Evolutionary conservation across 805 yeast genomes (phyloP).

Genomic region (Kodamaea jinghongensis): DNA sequence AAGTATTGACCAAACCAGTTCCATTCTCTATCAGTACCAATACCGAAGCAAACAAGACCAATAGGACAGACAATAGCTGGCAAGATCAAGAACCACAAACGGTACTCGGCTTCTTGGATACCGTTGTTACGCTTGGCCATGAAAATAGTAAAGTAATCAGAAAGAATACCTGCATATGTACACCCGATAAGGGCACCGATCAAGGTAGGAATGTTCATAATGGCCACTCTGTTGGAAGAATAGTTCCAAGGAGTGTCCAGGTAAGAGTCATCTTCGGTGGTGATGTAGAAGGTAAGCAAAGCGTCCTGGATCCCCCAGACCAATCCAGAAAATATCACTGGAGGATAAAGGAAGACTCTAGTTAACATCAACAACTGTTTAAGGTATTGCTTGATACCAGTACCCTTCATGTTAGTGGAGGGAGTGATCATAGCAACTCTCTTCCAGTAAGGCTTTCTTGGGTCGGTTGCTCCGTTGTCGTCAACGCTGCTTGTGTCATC

Average conservation of each 20-base stretch:
- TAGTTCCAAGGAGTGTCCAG: conserved; percentile 67
- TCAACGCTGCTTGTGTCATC: neutral
- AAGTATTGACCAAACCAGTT: conserved; percentile 54
- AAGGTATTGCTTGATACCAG: conserved; percentile 64
- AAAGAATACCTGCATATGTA: conserved; percentile 57
- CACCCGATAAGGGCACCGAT: conserved; percentile 68
- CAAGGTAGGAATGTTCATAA: conserved; percentile 71
- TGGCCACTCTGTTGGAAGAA: conserved; percentile 62
- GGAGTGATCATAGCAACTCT: conserved; percentile 50
- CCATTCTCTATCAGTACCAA: conserved; percentile 58
- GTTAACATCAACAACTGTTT: conserved; percentile 48
- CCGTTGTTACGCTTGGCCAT: conserved; percentile 61
- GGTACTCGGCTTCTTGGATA: conserved; percentile 61
- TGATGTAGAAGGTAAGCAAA: conserved; percentile 68
- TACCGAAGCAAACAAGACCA: conserved; percentile 64
- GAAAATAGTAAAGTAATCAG: conserved; percentile 61
- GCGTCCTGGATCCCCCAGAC: conserved; percentile 84
- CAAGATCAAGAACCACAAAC: conserved; percentile 54
- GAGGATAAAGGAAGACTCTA: conserved; percentile 61
- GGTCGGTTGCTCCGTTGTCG: conserved; percentile 4
- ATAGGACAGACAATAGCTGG: conserved; percentile 59
- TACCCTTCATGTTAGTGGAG: conserved; percentile 58
- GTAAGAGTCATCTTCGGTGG: conserved; percentile 68
- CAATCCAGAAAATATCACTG: conserved; percentile 62
- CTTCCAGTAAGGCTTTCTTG: conserved; percentile 42